Evolutionary conservation across 768 basidiomycete genomes (phyloP).

Genomic region (Rhodosporidiobolus sp.): DNA sequence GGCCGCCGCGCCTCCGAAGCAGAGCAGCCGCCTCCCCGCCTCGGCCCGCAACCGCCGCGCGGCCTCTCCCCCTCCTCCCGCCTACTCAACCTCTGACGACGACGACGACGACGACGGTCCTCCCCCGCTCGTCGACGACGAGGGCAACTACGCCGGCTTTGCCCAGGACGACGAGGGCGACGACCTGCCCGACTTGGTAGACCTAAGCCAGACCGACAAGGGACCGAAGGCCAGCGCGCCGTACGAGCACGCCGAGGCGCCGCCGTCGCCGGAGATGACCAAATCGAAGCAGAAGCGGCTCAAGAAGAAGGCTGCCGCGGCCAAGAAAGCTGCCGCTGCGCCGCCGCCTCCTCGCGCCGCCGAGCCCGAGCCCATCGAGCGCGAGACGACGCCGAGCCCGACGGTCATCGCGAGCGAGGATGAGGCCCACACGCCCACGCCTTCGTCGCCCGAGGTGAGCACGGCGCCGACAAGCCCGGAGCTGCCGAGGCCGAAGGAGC

Average conservation of each 20-base stretch:
- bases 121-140: too few relatives aligned
- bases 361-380: background rate
- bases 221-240: too few relatives aligned
- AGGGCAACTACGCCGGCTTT: background rate
- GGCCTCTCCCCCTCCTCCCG: background rate
- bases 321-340: background rate
- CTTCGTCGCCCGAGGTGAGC: background rate
- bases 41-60: background rate
- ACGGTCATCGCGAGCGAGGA: background rate
- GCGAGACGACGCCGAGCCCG: background rate
- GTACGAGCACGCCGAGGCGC: background rate
- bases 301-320: background rate
- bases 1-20: too few relatives aligned
- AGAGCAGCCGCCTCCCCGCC: background rate
- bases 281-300: conserved; percentile 5
- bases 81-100: too few relatives aligned
- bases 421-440: background rate
- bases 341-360: background rate
- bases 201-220: too few relatives aligned
- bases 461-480: background rate
- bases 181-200: background rate
- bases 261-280: background rate
- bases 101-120: too few relatives aligned
- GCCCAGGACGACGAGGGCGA: background rate
- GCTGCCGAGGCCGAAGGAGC: too few relatives aligned